Conservation (phyloP, 2,329 filamentous ascomycete species). For the Epicoccum nigrum region DNA sequence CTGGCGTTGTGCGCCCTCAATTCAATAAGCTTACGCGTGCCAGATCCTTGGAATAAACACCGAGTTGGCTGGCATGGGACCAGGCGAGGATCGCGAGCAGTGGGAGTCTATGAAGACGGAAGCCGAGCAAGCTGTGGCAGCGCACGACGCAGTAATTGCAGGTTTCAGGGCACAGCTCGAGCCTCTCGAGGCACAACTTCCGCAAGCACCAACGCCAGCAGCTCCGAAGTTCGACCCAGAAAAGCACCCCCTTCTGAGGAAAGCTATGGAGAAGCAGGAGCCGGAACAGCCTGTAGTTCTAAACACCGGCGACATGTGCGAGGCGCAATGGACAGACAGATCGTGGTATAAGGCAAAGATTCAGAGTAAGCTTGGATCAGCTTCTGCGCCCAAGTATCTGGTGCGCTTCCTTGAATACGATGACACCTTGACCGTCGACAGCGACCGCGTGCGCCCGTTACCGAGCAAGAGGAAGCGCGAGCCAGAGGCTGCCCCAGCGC, state of each 20-base stretch:
- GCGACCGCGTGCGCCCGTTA: conserved; percentile 41
- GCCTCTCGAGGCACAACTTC: conserved; percentile 55
- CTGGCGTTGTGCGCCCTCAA: too few species aligned
- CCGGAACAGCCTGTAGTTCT: conserved; percentile 61
- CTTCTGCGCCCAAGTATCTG: conserved; percentile 87
- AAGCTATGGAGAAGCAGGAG: conserved; percentile 50
- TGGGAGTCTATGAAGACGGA: conserved; percentile 81
- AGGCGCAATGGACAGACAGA: conserved; percentile 92
- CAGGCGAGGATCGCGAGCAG: conserved; percentile 79
- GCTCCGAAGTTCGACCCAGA: conserved; percentile 75
- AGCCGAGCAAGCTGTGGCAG: conserved; percentile 79
- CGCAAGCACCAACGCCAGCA: conserved; percentile 46
- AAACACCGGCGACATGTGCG: conserved; percentile 85
- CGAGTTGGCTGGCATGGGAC: conserved; percentile 54
- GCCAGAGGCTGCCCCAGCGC: conserved; percentile 73
- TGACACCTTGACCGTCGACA: conserved; percentile 78
- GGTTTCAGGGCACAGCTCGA: conserved; percentile 68
- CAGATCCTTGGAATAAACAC: conserved; percentile 10
- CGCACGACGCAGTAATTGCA: conserved; percentile 79
- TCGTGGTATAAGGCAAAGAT: conserved; percentile 91
- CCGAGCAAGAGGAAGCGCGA: conserved; percentile 70
- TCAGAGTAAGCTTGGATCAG: conserved; percentile 89
- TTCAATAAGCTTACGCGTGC: too few species aligned
- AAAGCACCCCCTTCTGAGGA: conserved; percentile 75
- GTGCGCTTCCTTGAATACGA: conserved; percentile 95